Evolutionary conservation across 805 yeast species (phyloP).

Genomic region (Candida broadrunensis): DNA sequence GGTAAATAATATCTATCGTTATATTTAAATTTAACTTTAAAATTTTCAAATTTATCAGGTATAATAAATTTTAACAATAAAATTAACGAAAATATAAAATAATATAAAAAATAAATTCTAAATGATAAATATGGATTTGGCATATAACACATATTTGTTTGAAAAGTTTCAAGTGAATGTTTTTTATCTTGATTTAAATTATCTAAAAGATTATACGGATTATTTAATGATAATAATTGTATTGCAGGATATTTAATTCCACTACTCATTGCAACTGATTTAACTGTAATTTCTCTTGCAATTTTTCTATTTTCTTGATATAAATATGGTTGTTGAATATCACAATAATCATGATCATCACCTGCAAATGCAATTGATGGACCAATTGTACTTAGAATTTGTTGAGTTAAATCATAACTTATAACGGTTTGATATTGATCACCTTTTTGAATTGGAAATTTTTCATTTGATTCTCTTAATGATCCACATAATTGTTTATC

Average conservation of each 20-base stretch:
- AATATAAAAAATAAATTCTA: neutral
- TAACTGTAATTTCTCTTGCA: slow-evolving; percentile 77
- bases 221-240: slow-evolving; percentile 69
- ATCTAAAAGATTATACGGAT: slow-evolving; percentile 28
- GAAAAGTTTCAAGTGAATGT: slow-evolving; percentile 14
- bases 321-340: slow-evolving; percentile 51
- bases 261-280: slow-evolving; percentile 89
- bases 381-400: slow-evolving; percentile 52
- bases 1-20: too few species aligned
- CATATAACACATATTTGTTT: slow-evolving; percentile 52
- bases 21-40: too few species aligned
- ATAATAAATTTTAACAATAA: neutral
- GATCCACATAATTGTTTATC: slow-evolving; percentile 69
- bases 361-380: slow-evolving; percentile 83
- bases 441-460: slow-evolving; percentile 72
- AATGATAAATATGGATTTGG: slow-evolving; percentile 47
- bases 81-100: neutral
- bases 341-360: slow-evolving; percentile 97
- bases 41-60: neutral
- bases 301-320: slow-evolving; percentile 21
- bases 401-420: slow-evolving; percentile 54
- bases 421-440: slow-evolving; percentile 89
- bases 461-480: slow-evolving; percentile 60
- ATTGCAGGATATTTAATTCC: slow-evolving; percentile 85
- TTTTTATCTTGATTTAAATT: neutral